Base-by-base conservation (phyloP, 305 asterid species). In the Rubia peregrina region DNA sequence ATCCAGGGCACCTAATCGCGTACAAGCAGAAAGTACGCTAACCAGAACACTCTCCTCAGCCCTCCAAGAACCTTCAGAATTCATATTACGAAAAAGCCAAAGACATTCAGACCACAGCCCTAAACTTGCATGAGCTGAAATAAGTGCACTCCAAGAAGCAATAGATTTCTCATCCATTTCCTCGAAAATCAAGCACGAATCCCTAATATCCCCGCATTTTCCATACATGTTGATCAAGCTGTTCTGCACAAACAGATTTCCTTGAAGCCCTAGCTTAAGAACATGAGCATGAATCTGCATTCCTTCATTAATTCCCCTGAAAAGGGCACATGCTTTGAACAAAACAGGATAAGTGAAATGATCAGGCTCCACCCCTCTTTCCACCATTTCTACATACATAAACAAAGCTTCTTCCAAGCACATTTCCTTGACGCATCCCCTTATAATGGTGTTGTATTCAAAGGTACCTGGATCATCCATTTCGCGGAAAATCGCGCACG, bases 141-240 rank as follows among this genome's bases (percentile, higher is more conserved):
- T 82, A 3, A 90, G 55, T 26, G 97, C 87, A 79, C 97, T 92
- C 97, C 97, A 92, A 67, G 98, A 87, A 83, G 95, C 96, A 8
- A 83, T 67, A 4, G 88, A 84, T 79, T 79, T 89, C 71, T 66
- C 78, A 62, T 77, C 87, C 84, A 87, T 87, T 71, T 71, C 80
- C 61, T 79, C 79, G 56, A 92, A 90, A 59, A 87, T 85, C 14
- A 68, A 16, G 59, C 81, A 75, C 17, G 90, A 83, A 70, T 22
- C 61, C 69, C 60, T 76, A 48, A 81, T 67, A 0, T 69, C 68
- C 12, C 95, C 87, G 38, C 89, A 89, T 65, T 89, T 92, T 13
- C 97, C 98, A 70, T 92, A 89, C 88, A 87, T 76, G 62, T 74
- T 89, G 81, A 89, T 89, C 87, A 90, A 80, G 67, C 93, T 83